Percentiles rank a stretch among this genome's conserved stretches.
These are phyloP conservation scores for Paracorniculantispora psalliotae DNA, from an alignment of 2,329 filamentous ascomycete species.

Conservation along the genomic window DNA sequence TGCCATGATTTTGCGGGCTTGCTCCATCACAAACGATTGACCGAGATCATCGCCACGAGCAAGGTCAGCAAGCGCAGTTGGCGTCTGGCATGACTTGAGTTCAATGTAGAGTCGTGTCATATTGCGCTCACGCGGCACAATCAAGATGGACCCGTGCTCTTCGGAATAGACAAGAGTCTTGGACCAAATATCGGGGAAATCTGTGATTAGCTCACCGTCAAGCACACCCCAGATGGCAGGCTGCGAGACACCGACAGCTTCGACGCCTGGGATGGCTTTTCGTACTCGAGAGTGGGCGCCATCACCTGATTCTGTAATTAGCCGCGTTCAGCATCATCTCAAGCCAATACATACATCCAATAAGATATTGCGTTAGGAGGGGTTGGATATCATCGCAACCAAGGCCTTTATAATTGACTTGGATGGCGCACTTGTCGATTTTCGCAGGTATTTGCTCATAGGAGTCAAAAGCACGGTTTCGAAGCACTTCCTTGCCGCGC, in stretches of 20 bases:
- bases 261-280: conserved; percentile 53
- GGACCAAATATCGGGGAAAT: conserved; percentile 72
- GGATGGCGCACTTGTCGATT: conserved; percentile 36
- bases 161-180: conserved; percentile 67
- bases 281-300: conserved; percentile 68
- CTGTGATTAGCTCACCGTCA: conserved; percentile 64
- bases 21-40: conserved; percentile 66
- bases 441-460: conserved; percentile 43
- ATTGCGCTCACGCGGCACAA: conserved; percentile 67
- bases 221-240: conserved; percentile 63
- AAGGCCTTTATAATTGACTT: conserved; percentile 48
- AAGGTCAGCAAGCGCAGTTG: conserved; percentile 33
- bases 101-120: conserved; percentile 63
- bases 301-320: conserved; percentile 43
- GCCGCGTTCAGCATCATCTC: not conserved
- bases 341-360: conserved; percentile 52
- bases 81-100: conserved; percentile 40
- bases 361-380: conserved; percentile 57
- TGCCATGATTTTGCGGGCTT: conserved; percentile 56
- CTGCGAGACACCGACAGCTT: conserved; percentile 52
- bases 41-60: conserved; percentile 34
- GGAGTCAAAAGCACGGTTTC: conserved; percentile 60
- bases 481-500: conserved; percentile 56
- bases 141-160: conserved; percentile 63
- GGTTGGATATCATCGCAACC: conserved; percentile 46